phyloP scores from a whole-genome alignment of 2,329 filamentous ascomycete species.

The Cercospora zeina region DNA sequence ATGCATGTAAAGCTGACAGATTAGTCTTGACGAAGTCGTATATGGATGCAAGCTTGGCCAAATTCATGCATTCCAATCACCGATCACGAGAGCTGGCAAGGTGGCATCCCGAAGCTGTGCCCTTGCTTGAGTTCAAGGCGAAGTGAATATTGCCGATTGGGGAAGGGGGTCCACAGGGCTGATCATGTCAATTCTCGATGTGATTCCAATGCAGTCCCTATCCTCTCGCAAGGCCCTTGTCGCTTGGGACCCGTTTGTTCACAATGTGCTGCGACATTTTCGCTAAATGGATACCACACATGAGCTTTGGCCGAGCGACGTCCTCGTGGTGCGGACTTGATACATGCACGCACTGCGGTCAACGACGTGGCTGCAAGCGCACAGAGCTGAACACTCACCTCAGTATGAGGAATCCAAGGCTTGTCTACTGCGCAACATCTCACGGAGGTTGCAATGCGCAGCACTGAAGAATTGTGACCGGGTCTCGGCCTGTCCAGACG shows the following conservation, averaged over 20 bases:
- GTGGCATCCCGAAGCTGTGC: neutral
- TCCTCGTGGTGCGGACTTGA: neutral
- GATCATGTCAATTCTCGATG: neutral
- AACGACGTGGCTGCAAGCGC: neutral
- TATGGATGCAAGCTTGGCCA: neutral
- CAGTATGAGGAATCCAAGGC: neutral
- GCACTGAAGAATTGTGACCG: neutral
- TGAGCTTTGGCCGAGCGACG: neutral
- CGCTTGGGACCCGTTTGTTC: neutral
- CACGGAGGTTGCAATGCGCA: neutral
- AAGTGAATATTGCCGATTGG: neutral
- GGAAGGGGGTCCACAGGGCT: neutral
- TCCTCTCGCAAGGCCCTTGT: neutral
- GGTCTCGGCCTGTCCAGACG: neutral
- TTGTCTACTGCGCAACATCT: neutral
- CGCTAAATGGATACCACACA: neutral
- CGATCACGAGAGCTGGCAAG: neutral
- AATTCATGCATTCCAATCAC: neutral
- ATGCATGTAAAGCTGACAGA: constrained; percentile 4
- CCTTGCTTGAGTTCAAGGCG: neutral
- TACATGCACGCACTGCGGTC: neutral
- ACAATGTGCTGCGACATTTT: neutral
- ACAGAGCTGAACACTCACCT: neutral
- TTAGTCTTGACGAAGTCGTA: neutral
- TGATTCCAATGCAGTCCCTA: neutral